A percentile compares a stretch with the other conserved stretches of the same genome.
Evolutionary conservation across 345 rosid species (phyloP).

Genomic region (Euphorbia pulcherrima): DNA sequence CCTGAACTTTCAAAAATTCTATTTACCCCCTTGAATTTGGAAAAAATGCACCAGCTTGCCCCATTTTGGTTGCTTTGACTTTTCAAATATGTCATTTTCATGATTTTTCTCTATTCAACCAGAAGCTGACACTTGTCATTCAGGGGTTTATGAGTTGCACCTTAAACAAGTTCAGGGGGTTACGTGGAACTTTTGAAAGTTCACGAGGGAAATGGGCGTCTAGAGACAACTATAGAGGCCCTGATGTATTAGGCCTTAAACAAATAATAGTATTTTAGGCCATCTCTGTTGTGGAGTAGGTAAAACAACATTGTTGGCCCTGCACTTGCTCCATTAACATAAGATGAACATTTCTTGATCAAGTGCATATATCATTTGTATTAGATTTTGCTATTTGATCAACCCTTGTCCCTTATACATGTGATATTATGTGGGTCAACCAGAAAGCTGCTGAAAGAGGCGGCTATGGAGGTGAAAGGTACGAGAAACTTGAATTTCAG

Average conservation of each 20-base stretch:
- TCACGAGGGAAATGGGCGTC: too few relatives aligned
- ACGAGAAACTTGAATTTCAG: conserved; percentile 82
- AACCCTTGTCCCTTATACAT: background rate
- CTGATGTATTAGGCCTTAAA: background rate
- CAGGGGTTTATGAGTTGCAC: too few relatives aligned
- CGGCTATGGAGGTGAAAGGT: conserved; percentile 91
- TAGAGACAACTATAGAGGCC: too few relatives aligned
- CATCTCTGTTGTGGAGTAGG: background rate
- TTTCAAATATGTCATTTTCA: too few relatives aligned
- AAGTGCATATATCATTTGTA: background rate
- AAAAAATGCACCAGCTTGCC: too few relatives aligned
- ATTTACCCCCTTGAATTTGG: too few relatives aligned
- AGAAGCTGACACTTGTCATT: too few relatives aligned
- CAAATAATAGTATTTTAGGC: background rate
- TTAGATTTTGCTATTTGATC: background rate
- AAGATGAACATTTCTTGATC: background rate
- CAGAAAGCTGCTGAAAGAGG: conserved; percentile 96
- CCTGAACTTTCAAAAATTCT: too few relatives aligned
- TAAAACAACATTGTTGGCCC: background rate
- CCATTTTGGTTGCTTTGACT: too few relatives aligned
- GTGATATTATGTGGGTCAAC: background rate
- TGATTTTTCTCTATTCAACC: too few relatives aligned
- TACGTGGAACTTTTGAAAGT: too few relatives aligned
- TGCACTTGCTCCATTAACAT: background rate
- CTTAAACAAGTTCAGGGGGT: too few relatives aligned